Conservation (phyloP, 768 basidiomycete species). For the Russula compacta region DNA sequence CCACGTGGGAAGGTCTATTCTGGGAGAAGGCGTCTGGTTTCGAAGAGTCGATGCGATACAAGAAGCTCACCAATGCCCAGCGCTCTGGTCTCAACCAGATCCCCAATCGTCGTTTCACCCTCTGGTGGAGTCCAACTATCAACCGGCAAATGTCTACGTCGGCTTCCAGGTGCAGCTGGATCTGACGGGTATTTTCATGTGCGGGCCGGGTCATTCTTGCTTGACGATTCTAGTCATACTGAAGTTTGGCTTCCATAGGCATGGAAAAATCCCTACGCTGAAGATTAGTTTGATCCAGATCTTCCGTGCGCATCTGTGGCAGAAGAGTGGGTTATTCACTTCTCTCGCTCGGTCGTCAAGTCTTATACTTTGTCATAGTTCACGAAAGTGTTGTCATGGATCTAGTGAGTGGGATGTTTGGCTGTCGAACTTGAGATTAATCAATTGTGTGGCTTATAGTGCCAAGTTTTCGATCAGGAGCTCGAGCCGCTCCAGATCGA, state of each 20-base stretch:
- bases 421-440: not conserved
- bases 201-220: constrained; percentile 24
- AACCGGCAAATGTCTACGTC: constrained; percentile 99
- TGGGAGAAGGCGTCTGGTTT: constrained; percentile 98
- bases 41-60: constrained; percentile 93
- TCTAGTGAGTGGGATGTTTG: constrained; percentile 37
- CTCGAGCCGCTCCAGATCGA: constrained; percentile 97
- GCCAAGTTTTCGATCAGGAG: constrained; percentile 99
- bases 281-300: constrained; percentile 99
- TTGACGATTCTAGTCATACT: not conserved
- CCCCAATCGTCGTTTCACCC: constrained; percentile 96
- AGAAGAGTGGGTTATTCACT: constrained; percentile 62
- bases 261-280: constrained; percentile 95
- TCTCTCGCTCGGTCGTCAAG: constrained; percentile 20
- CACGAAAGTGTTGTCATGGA: constrained; percentile 93
- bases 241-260: constrained; percentile 39
- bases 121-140: constrained; percentile 99
- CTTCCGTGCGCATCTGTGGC: constrained; percentile 99
- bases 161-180: constrained; percentile 99
- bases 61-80: constrained; percentile 96
- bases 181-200: constrained; percentile 94
- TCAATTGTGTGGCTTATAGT: constrained; percentile 33
- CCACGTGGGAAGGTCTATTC: constrained; percentile 96
- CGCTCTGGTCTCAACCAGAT: constrained; percentile 97
- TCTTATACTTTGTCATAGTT: constrained; percentile 35